Evolutionary conservation across 1,139 yeast genomes (phyloP).

Genomic region (Blastobotrys persicus): DNA sequence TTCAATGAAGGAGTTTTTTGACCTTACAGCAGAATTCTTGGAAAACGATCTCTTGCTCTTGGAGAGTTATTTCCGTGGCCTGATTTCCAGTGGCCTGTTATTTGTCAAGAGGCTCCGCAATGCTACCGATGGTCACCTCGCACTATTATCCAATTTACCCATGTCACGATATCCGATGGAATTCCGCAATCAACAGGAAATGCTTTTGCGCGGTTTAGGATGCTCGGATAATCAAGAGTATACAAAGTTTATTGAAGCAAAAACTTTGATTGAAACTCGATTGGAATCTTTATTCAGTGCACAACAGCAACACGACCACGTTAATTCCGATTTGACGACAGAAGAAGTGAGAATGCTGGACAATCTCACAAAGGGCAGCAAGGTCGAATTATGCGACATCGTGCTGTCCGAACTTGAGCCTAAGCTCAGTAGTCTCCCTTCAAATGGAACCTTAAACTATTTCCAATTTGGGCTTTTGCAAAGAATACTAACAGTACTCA

Average conservation of each 20-base stretch:
- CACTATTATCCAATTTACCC: conserved; percentile 55
- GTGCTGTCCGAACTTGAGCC: not conserved
- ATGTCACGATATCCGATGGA: conserved; percentile 25
- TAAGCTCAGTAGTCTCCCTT: not conserved
- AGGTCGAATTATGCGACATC: conserved; percentile 6
- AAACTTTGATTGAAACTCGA: not conserved
- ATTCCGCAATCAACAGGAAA: conserved; percentile 25
- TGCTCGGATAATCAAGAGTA: conserved; percentile 13
- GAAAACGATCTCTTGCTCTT: conserved; percentile 51
- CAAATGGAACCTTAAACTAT: conserved; percentile 7
- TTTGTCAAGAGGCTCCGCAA: conserved; percentile 40
- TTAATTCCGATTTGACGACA: not conserved
- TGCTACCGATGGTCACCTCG: conserved; percentile 47
- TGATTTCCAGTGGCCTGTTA: conserved; percentile 81
- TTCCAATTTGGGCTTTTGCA: conserved; percentile 29
- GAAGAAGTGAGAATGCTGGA: not conserved
- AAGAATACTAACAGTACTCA: conserved; percentile 22
- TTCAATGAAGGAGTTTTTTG: conserved; percentile 44
- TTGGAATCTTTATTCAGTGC: not conserved
- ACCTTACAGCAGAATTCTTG: conserved; percentile 55
- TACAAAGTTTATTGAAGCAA: not conserved
- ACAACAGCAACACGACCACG: not conserved
- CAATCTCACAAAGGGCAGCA: conserved; percentile 1
- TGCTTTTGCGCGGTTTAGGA: conserved; percentile 23
- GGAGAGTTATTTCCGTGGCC: conserved; percentile 68